These are phyloP conservation scores for Akebia trifoliata DNA, from an alignment of 164 flowering plant genomes.

Conservation along the genomic window DNA sequence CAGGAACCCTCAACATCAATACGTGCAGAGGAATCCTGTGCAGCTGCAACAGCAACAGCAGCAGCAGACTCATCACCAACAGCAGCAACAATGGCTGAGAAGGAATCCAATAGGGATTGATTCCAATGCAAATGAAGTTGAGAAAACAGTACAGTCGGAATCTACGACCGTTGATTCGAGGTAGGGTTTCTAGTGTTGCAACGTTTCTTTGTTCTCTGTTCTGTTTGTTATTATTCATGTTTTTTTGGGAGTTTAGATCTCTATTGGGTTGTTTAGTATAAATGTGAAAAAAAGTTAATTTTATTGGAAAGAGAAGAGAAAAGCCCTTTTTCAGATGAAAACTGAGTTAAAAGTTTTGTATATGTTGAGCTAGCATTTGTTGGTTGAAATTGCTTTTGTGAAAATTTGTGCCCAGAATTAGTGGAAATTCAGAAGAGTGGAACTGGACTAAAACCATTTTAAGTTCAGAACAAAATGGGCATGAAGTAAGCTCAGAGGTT, in stretches of 20 bases:
- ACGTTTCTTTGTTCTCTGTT: neutral
- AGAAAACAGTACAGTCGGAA: conserved; percentile 83
- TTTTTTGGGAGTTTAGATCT: neutral
- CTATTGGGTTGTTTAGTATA: neutral
- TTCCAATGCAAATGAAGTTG: conserved; percentile 57
- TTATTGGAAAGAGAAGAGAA: too few relatives aligned
- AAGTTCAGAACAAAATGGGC: too few relatives aligned
- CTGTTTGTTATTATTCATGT: neutral
- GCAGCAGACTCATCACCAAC: conserved; percentile 34
- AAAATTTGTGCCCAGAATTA: too few relatives aligned
- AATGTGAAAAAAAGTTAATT: neutral
- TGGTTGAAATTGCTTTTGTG: too few relatives aligned
- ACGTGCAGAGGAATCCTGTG: conserved; percentile 48
- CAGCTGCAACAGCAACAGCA: conserved; percentile 35
- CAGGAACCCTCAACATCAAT: conserved; percentile 55
- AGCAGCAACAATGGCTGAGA: conserved; percentile 81
- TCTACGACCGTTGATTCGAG: conserved; percentile 63
- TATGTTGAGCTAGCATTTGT: too few relatives aligned
- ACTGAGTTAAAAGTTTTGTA: too few relatives aligned
- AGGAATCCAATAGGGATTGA: conserved; percentile 50
- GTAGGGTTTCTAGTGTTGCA: conserved; percentile 21
- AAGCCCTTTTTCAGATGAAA: too few relatives aligned
- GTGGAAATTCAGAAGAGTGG: too few relatives aligned
- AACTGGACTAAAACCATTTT: too few relatives aligned
- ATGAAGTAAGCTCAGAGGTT: too few relatives aligned